Conservation (phyloP, 1,284 basidiomycete species). For the Meripilus lineatus region DNA sequence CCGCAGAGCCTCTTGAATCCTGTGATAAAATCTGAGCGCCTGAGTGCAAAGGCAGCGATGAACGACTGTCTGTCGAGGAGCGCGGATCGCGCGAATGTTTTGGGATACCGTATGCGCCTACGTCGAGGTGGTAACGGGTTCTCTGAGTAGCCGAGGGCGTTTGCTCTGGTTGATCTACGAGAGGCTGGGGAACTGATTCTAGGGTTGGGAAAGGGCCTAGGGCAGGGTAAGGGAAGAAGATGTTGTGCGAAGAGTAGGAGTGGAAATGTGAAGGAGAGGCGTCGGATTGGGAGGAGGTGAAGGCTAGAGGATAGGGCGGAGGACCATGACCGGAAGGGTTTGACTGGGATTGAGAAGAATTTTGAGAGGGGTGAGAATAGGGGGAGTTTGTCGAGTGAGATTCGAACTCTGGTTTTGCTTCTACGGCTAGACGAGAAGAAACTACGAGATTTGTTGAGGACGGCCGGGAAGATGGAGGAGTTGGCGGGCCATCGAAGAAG, state of each 20-base stretch:
- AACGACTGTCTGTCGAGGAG: constrained; percentile 27
- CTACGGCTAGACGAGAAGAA: constrained; percentile 41
- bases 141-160: constrained; percentile 21
- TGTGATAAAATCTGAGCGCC: constrained; percentile 20
- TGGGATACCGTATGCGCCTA: constrained; percentile 70
- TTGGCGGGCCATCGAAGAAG: constrained; percentile 43
- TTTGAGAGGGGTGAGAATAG: constrained; percentile 18
- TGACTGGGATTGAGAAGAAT: constrained; percentile 22
- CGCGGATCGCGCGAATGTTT: constrained; percentile 30
- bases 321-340: constrained; percentile 18
- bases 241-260: constrained; percentile 24
- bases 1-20: constrained; percentile 43
- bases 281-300: constrained; percentile 38
- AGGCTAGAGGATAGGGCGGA: constrained; percentile 39
- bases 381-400: too few relatives aligned
- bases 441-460: constrained; percentile 36
- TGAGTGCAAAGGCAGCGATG: constrained; percentile 17
- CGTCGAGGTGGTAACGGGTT: constrained; percentile 58
- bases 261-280: constrained; percentile 17
- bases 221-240: constrained; percentile 37
- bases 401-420: constrained; percentile 42
- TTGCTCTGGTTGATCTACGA: constrained; percentile 21
- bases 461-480: constrained; percentile 34
- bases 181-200: too few relatives aligned
- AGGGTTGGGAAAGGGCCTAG: constrained; percentile 32